Evolutionary conservation across 2,329 filamentous ascomycete species (phyloP).

Genomic region (Pseudopyricularia javanii): DNA sequence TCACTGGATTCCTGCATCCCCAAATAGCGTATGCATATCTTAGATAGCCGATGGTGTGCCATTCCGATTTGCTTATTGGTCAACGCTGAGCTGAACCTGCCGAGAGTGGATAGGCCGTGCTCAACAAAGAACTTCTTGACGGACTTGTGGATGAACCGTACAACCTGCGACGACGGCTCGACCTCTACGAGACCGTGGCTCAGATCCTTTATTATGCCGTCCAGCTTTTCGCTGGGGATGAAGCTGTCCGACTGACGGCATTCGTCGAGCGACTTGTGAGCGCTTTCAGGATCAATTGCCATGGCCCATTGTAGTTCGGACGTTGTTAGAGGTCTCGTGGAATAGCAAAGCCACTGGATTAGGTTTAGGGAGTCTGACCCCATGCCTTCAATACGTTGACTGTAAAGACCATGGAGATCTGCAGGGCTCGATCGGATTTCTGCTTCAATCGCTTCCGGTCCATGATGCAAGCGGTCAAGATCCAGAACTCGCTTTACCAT

Average conservation of each 20-base stretch:
- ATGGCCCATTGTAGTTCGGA: slow-evolving; percentile 19
- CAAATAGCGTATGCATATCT: too few species aligned
- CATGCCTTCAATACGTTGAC: slow-evolving; percentile 10
- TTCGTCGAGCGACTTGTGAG: slow-evolving; percentile 9
- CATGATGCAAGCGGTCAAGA: slow-evolving; percentile 5
- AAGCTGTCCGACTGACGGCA: slow-evolving; percentile 9
- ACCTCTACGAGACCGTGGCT: slow-evolving; percentile 17
- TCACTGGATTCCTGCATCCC: too few species aligned
- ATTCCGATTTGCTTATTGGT: too few species aligned
- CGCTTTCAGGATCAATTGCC: slow-evolving; percentile 11
- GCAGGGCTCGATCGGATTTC: slow-evolving; percentile 10
- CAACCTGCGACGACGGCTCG: slow-evolving; percentile 3
- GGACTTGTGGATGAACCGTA: slow-evolving; percentile 22
- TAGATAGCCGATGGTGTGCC: too few species aligned
- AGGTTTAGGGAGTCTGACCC: slow-evolving; percentile 11
- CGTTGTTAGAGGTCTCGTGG: slow-evolving; percentile 11
- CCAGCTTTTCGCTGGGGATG: slow-evolving; percentile 7
- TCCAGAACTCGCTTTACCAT: slow-evolving; percentile 10
- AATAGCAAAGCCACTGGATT: slow-evolving; percentile 20
- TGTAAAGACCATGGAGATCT: slow-evolving; percentile 14
- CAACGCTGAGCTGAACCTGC: too few species aligned
- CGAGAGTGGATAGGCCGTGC: too few species aligned
- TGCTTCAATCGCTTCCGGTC: slow-evolving; percentile 8
- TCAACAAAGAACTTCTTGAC: too few species aligned
- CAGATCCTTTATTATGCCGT: slow-evolving; percentile 9